Evolutionary conservation across 2,329 filamentous ascomycete species (phyloP).

Genomic region (Fusarium sp.): DNA sequence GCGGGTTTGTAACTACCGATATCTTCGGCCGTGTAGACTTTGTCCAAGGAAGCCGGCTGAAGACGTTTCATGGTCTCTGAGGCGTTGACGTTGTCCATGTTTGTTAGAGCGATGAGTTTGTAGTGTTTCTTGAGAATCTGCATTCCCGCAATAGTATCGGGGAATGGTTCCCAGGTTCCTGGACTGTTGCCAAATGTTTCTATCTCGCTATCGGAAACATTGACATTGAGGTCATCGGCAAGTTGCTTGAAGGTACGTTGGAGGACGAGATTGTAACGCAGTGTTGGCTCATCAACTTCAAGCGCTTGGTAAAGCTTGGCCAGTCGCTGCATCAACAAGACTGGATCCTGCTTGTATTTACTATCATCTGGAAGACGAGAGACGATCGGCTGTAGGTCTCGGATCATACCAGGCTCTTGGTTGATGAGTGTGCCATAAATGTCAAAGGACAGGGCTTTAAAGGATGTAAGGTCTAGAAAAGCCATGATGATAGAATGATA

Average conservation of each 20-base stretch:
- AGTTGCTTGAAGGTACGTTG: conserved; percentile 8
- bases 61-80: neutral
- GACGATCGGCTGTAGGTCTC: neutral
- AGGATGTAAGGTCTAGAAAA: neutral
- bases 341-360: neutral
- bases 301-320: neutral
- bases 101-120: conserved; percentile 13
- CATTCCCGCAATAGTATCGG: conserved; percentile 3
- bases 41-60: conserved; percentile 12
- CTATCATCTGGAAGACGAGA: neutral
- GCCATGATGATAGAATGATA: neutral
- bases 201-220: neutral
- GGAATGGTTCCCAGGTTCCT: conserved; percentile 12
- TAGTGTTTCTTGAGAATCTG: conserved; percentile 15
- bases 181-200: neutral
- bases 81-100: conserved; percentile 21
- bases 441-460: conserved; percentile 18
- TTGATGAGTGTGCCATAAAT: conserved; percentile 18
- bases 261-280: conserved; percentile 1
- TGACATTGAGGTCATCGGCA: neutral
- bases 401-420: conserved; percentile 16
- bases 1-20: conserved; percentile 27
- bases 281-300: neutral
- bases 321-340: neutral
- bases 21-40: conserved; percentile 16